Base-by-base conservation (phyloP, 768 basidiomycete species). In the Mycena maculata region DNA sequence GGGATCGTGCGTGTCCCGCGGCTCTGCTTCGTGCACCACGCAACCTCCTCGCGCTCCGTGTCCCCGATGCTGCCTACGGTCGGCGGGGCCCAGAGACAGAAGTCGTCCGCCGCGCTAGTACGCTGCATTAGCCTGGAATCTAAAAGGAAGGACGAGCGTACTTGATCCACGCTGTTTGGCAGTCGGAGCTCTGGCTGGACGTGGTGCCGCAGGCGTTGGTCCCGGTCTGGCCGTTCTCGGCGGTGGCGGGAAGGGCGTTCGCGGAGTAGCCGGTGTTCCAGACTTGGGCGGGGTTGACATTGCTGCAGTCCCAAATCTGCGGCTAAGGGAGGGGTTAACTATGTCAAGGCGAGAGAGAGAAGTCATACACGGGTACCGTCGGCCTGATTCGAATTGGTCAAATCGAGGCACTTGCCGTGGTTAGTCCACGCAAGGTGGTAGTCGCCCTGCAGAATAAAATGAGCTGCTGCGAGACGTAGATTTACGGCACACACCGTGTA, bases 1-100 rank as follows among this genome's bases (percentile, higher is more conserved):
- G 91, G 92, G 33, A 95, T 93, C 61, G 87, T 77, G 54, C 94
- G 91, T 0, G 92, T 85, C 11, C 93, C 94, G 39, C 87, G 86
- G 11, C 90, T 90, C 27, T 84, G 83, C 75, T 91, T 89, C 33
- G 89, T 89, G 82, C 92, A 96, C 84, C 87, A 95, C 0, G 92
- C 86, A 2, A 95, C 90, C 62, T 86, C 88, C 55, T 85, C 77
- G 38, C 84, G 86, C 74, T 95, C 94, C 0, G 87, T 88, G 60
- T 91, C 86, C 39, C 87, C 91, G 60, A 95, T 89, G 25, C 81
- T 79, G 18, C 85, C 85, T 70, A 2, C 15, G 27, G n/a, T 52
- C 33, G 80, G 81, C 13, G 92, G 89, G 16, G 84, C 90, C 87
- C 88, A 93, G 2, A 92, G 69, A 62, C 92, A 93, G 75, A 91